Evolutionary conservation across 345 rosid species (phyloP).

Genomic region (Jatropha curcas): DNA sequence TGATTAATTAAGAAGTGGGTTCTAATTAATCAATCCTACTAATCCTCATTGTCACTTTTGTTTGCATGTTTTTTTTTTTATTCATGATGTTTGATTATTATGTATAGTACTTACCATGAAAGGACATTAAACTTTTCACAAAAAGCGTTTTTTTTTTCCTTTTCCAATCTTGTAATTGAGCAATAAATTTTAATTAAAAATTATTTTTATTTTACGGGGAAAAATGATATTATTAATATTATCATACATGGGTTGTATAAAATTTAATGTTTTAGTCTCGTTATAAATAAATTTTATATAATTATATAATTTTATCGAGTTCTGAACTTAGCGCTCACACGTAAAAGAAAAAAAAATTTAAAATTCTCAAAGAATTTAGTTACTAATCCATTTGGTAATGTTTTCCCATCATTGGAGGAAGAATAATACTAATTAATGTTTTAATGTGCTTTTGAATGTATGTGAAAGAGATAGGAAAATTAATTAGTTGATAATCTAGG

Average conservation of each 20-base stretch:
- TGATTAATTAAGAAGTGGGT: neutral
- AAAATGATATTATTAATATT: too few species aligned
- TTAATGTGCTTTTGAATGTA: slow-evolving; percentile 17
- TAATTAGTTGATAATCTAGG: slow-evolving; percentile 7
- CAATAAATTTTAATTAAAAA: too few species aligned
- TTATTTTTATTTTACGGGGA: too few species aligned
- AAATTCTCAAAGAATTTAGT: neutral
- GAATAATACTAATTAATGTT: slow-evolving; percentile 4
- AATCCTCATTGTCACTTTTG: neutral
- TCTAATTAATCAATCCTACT: neutral
- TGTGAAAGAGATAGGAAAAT: slow-evolving; percentile 13
- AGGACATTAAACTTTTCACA: neutral
- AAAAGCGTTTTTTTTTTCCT: too few species aligned
- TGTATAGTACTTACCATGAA: slow-evolving; percentile 5
- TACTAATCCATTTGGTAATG: neutral
- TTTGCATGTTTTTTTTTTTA: neutral
- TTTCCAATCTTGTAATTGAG: too few species aligned
- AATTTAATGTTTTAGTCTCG: too few species aligned
- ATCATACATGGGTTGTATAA: too few species aligned
- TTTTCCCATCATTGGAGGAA: slow-evolving; percentile 2
- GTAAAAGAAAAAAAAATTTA: neutral
- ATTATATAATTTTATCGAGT: too few species aligned
- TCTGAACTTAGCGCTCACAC: neutral
- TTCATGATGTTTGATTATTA: slow-evolving; percentile 1
- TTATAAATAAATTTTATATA: too few species aligned